A percentile compares a stretch with the other conserved stretches of the same genome.
Evolutionary conservation across 257 asterid genomes (phyloP).

Genomic region (Lithospermum erythrorhizon): DNA sequence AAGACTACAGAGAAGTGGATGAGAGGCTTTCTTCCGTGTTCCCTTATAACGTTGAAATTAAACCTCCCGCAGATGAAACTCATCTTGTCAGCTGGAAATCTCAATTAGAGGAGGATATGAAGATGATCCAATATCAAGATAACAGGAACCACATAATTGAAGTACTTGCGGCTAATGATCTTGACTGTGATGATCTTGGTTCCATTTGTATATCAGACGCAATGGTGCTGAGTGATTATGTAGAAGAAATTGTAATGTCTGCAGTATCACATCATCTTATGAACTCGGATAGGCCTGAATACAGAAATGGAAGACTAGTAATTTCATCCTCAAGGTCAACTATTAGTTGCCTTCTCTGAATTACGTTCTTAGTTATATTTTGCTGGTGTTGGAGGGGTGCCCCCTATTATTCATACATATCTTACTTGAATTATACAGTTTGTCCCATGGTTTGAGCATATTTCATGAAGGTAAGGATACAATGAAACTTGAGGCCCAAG

Average conservation of each 20-base stretch:
- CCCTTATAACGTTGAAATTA: slow-evolving; percentile 73
- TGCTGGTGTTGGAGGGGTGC: neutral
- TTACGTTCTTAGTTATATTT: neutral
- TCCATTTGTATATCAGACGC: slow-evolving; percentile 66
- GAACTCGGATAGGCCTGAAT: slow-evolving; percentile 53
- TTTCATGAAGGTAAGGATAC: slow-evolving; percentile 56
- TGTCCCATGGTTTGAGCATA: slow-evolving; percentile 60
- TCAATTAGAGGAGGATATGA: slow-evolving; percentile 80
- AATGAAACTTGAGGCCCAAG: slow-evolving; percentile 43
- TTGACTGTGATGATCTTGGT: slow-evolving; percentile 72
- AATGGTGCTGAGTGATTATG: slow-evolving; percentile 55
- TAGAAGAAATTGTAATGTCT: slow-evolving; percentile 81
- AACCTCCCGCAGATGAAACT: slow-evolving; percentile 69
- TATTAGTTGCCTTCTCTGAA: neutral
- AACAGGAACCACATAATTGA: slow-evolving; percentile 68
- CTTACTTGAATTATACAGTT: slow-evolving; percentile 36
- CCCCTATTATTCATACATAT: slow-evolving; percentile 1
- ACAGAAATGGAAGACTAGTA: slow-evolving; percentile 79
- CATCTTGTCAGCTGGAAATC: slow-evolving; percentile 70
- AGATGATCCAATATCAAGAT: slow-evolving; percentile 67
- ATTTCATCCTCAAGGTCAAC: slow-evolving; percentile 63
- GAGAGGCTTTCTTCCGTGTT: slow-evolving; percentile 60
- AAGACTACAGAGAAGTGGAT: slow-evolving; percentile 40
- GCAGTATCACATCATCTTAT: slow-evolving; percentile 79
- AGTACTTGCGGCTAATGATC: slow-evolving; percentile 79